Evolutionary conservation across 2,329 filamentous ascomycete genomes (phyloP), one percentile per base, ranked within the genome.

Genomic region (Alternaria sp.): DNA sequence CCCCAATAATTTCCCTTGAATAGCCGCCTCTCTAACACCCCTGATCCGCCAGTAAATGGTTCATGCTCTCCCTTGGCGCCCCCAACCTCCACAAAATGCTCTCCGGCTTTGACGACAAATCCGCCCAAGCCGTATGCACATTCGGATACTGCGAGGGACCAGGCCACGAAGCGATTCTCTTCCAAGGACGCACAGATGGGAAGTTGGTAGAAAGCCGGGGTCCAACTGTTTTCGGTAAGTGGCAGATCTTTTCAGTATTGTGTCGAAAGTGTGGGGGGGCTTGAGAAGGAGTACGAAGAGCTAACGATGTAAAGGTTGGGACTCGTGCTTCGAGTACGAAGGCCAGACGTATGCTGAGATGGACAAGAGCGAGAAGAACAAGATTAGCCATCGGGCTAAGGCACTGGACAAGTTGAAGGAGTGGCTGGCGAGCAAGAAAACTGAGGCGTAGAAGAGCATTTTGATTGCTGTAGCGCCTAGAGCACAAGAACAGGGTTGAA

Each of bases 321-420:
- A 99, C 78, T 88, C 95, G 2, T 90, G 96, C 66, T 99, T 99
- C 72, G 95, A 99, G 81, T 94, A 96, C 69, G 86, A 96, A 66
- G 94, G 94, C 42, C 61, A 72, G 80, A 99, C 95, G 82, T 90
- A 96, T 77, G 95, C 95, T 28, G 95, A 99, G 82, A 99, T 99
- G 95, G 91, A 93, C 52, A 94, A 91, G 79, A 81, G 78, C 9
- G 87, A 89, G 76, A 96, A 96, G 88, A 99, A 98, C 82, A 88
- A 89, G 74, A 92, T 99, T 73, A 97, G 94, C 26, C 95, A 99
- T 81, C 91, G 95, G 43, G 90, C 87, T 66, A 92, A 90, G 74
- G 95, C 95, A n/a, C 82, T 99, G 54, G 86, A 88, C 66, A 96
- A 97, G 81, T 84, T 99, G 65, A 91, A 92, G 75, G 84, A 84